A percentile compares a stretch with the other conserved stretches of the same genome.
Evolutionary conservation across 2,329 filamentous ascomycete species (phyloP).

Genomic region (Scortechinia acanthostroma): DNA sequence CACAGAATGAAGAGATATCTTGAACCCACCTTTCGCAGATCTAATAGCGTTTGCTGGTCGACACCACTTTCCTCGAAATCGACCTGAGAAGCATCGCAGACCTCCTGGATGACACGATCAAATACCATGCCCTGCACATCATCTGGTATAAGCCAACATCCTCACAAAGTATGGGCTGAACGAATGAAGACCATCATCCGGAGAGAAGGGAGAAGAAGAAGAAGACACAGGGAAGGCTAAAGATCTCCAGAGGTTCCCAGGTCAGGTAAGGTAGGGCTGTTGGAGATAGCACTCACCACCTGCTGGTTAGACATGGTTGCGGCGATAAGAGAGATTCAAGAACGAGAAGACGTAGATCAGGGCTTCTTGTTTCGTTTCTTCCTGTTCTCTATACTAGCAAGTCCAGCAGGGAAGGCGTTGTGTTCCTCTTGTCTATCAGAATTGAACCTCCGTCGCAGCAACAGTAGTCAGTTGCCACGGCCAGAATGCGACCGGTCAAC

Average conservation of each 20-base stretch:
- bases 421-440: no score
- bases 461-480: no score
- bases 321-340: constrained; percentile 6
- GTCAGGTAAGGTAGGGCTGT: not conserved
- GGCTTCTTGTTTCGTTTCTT: no score
- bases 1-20: no score
- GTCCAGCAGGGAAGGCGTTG: no score
- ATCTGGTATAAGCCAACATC: constrained; percentile 24
- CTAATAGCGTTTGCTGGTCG: constrained; percentile 76
- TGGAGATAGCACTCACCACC: constrained; percentile 30
- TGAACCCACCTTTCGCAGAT: constrained; percentile 82
- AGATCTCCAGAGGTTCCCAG: not conserved
- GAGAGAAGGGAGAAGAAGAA: not conserved
- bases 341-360: constrained; percentile 4
- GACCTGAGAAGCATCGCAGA: constrained; percentile 83
- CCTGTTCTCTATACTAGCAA: no score
- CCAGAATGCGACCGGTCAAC: no score
- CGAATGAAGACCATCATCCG: no score
- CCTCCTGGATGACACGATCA: constrained; percentile 70
- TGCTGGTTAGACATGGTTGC: constrained; percentile 32
- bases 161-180: no score
- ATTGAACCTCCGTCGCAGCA: no score
- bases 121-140: constrained; percentile 73
- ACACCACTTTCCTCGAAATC: constrained; percentile 97
- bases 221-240: not conserved